Conservation (phyloP, 192 early-diverging fungal species). For the Entophlyctis luteolus region DNA sequence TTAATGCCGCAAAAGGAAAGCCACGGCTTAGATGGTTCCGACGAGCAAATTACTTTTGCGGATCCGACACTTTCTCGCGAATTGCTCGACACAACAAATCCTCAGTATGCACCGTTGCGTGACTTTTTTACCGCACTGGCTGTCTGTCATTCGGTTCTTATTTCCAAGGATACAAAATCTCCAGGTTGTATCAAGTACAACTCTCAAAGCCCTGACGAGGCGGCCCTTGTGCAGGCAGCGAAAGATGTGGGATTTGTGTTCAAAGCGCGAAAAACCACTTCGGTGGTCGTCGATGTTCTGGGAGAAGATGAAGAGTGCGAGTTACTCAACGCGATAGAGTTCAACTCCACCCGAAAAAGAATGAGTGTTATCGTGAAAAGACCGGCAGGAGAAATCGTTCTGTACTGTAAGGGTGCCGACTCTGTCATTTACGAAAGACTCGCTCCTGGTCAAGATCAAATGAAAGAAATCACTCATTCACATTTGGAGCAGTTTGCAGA, state of each 20-base stretch:
- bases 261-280: slow-evolving; percentile 66
- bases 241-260: slow-evolving; percentile 81
- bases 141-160: slow-evolving; percentile 85
- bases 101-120: slow-evolving; percentile 50
- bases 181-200: slow-evolving; percentile 69
- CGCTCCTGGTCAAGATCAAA: slow-evolving; percentile 60
- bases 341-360: slow-evolving; percentile 92
- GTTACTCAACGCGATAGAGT: slow-evolving; percentile 59
- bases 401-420: slow-evolving; percentile 94
- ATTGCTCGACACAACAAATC: slow-evolving; percentile 46
- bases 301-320: slow-evolving; percentile 64
- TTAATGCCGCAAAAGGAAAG: too few relatives aligned
- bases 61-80: slow-evolving; percentile 47
- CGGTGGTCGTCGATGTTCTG: slow-evolving; percentile 65
- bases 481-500: slow-evolving; percentile 86
- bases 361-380: slow-evolving; percentile 88
- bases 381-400: slow-evolving; percentile 63
- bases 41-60: too few relatives aligned
- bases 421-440: slow-evolving; percentile 85
- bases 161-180: slow-evolving; percentile 54
- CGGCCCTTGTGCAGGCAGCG: slow-evolving; percentile 83
- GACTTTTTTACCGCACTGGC: slow-evolving; percentile 82
- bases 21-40: too few relatives aligned
- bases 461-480: slow-evolving; percentile 64
- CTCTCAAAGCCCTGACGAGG: slow-evolving; percentile 92